A percentile compares a stretch with the other conserved stretches of the same genome.
Evolutionary conservation across 2,329 filamentous ascomycete genomes (phyloP).

Genomic region (Cercospora brassicicola): DNA sequence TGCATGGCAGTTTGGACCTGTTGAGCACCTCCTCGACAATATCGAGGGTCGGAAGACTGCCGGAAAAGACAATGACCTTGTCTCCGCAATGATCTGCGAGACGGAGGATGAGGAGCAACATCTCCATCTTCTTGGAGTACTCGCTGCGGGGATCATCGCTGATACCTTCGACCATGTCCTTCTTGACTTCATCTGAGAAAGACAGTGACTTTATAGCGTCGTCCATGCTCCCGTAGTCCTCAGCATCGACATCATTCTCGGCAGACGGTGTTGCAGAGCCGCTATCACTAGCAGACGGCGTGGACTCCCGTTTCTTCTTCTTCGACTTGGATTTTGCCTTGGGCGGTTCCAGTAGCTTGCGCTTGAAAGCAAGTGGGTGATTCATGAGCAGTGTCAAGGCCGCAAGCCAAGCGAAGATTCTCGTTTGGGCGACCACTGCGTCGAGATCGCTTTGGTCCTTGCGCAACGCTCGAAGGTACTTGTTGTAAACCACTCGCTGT

Average conservation of each 20-base stretch:
- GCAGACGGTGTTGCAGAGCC: conserved; percentile 16
- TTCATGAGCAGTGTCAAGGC: conserved; percentile 58
- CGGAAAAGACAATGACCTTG: conserved; percentile 78
- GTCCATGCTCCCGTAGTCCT: conserved; percentile 30
- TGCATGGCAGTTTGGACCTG: too few relatives aligned
- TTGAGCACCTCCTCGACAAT: conserved; percentile 56
- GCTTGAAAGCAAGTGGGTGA: conserved; percentile 57
- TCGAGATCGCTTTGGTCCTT: conserved; percentile 38
- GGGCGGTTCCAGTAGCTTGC: conserved; percentile 50
- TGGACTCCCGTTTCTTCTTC: conserved; percentile 10
- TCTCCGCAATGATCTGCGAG: conserved; percentile 63
- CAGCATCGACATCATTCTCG: conserved; percentile 24
- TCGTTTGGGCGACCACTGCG: neutral
- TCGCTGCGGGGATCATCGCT: conserved; percentile 46
- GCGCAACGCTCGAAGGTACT: conserved; percentile 49
- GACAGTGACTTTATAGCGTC: conserved; percentile 38
- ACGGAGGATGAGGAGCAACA: conserved; percentile 69
- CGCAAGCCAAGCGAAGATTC: conserved; percentile 57
- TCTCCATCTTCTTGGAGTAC: conserved; percentile 66
- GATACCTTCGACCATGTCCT: conserved; percentile 39
- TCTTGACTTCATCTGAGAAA: conserved; percentile 41
- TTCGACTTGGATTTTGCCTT: conserved; percentile 20
- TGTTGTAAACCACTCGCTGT: conserved; percentile 64
- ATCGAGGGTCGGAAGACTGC: conserved; percentile 67
- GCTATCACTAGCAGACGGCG: conserved; percentile 18